These are phyloP conservation scores for Leccinum ambiguum DNA, from an alignment of 1,284 basidiomycete genomes.

Conservation along the genomic window DNA sequence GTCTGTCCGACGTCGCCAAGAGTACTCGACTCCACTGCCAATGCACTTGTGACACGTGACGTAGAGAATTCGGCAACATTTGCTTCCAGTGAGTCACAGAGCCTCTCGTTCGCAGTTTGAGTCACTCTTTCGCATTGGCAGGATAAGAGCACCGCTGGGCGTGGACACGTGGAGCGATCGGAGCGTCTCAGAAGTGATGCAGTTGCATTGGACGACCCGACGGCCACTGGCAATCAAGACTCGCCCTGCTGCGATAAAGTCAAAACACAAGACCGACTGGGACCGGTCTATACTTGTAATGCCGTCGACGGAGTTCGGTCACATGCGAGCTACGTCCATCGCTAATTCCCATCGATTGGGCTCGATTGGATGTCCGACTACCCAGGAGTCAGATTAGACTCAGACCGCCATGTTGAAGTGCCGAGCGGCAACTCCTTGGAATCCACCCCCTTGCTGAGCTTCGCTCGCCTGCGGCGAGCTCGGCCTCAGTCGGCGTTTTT, in stretches of 20 bases:
- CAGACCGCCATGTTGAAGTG: too few relatives aligned
- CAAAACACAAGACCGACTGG: not conserved
- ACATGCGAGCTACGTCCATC: not conserved
- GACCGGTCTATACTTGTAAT: not conserved
- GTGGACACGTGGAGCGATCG: not conserved
- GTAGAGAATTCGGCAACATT: not conserved
- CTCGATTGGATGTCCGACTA: too few relatives aligned
- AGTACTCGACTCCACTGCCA: too few relatives aligned
- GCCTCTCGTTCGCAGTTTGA: not conserved
- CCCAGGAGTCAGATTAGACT: too few relatives aligned
- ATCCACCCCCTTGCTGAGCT: too few relatives aligned
- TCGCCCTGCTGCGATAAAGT: not conserved
- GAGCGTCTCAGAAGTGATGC: not conserved
- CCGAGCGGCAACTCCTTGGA: too few relatives aligned
- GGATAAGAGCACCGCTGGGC: not conserved
- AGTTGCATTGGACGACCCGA: not conserved
- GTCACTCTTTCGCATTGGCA: not conserved
- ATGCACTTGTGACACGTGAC: too few relatives aligned
- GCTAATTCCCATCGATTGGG: too few relatives aligned
- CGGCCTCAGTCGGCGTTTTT: not conserved
- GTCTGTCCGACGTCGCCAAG: too few relatives aligned
- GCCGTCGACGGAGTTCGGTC: not conserved
- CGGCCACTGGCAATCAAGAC: not conserved
- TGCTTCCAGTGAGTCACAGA: not conserved
- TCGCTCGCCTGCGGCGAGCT: too few relatives aligned